phyloP scores from a whole-genome alignment of 2,329 filamentous ascomycete species.

The Cercospora zeina region DNA sequence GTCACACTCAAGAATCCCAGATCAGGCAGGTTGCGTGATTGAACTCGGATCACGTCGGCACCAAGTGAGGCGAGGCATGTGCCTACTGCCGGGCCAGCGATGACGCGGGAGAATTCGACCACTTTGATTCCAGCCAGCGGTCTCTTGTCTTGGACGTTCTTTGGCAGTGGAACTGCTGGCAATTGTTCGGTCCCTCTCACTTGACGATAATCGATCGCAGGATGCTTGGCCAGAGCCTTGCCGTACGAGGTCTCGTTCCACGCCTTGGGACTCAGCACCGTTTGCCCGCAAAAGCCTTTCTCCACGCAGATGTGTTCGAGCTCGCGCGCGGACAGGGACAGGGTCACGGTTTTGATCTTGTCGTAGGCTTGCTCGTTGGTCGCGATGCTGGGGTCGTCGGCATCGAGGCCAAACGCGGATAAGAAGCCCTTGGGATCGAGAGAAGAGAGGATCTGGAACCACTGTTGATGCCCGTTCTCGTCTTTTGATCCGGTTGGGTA shows the following conservation, averaged over 20 bases:
- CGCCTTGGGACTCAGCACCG: constrained; percentile 42
- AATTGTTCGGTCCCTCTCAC: constrained; percentile 17
- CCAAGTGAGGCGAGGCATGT: constrained; percentile 36
- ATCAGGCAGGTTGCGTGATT: constrained; percentile 31
- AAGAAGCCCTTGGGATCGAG: constrained; percentile 50
- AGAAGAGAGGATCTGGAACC: constrained; percentile 56
- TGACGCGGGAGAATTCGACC: constrained; percentile 35
- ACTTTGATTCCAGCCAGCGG: constrained; percentile 45
- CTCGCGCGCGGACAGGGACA: constrained; percentile 44
- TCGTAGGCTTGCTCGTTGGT: constrained; percentile 40
- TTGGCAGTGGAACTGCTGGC: constrained; percentile 19
- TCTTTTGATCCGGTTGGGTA: constrained; percentile 52
- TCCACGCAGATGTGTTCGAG: constrained; percentile 47
- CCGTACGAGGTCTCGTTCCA: constrained; percentile 51
- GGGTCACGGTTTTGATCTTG: constrained; percentile 39
- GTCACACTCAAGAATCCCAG: constrained; percentile 44
- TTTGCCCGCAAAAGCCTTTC: constrained; percentile 36
- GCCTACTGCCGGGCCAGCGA: constrained; percentile 36
- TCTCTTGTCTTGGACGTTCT: constrained; percentile 23
- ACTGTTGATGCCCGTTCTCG: constrained; percentile 35
- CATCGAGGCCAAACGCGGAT: constrained; percentile 50
- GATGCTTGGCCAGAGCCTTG: constrained; percentile 45
- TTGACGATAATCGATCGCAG: constrained; percentile 41
- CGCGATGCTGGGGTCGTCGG: constrained; percentile 32
- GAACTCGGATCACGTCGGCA: constrained; percentile 37